Conservation (phyloP, 208 protist species). For the Acanthamoeba sp. region DNA sequence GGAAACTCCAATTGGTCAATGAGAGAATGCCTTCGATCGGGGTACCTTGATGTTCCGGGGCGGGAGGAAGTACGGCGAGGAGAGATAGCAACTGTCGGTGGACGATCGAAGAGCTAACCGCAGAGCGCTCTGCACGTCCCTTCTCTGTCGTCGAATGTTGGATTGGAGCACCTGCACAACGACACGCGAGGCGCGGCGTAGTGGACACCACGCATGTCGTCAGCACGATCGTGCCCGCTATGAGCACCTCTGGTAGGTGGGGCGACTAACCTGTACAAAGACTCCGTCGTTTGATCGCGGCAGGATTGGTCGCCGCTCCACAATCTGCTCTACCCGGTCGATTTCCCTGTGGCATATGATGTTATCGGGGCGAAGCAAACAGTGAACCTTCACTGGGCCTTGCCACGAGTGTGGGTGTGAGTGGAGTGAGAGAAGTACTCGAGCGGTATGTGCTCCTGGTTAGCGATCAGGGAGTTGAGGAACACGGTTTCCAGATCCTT, state of each 20-base stretch:
- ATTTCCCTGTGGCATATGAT: not conserved
- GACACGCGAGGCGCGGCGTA: not conserved
- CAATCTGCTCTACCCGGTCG: constrained; percentile 21
- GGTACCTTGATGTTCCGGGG: constrained; percentile 65
- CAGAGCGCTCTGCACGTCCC: constrained; percentile 59
- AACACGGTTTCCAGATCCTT: constrained; percentile 76
- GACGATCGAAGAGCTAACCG: constrained; percentile 46
- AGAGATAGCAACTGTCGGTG: constrained; percentile 62
- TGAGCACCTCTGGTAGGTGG: not conserved
- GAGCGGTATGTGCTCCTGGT: constrained; percentile 37
- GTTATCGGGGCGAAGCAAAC: not conserved
- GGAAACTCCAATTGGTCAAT: not conserved
- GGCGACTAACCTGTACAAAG: constrained; percentile 26
- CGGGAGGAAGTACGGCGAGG: constrained; percentile 81
- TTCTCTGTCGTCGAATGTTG: constrained; percentile 44
- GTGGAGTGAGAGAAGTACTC: not conserved
- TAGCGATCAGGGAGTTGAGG: constrained; percentile 71
- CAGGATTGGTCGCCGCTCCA: constrained; percentile 4
- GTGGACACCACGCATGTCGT: not conserved
- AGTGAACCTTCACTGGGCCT: not conserved
- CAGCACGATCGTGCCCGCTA: not conserved
- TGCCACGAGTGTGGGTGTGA: not conserved
- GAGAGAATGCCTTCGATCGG: not conserved
- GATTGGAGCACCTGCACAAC: constrained; percentile 69
- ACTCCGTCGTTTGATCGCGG: not conserved